Conservation (phyloP, 306 rosid genomes). For the Cucurbita pepo region DNA sequence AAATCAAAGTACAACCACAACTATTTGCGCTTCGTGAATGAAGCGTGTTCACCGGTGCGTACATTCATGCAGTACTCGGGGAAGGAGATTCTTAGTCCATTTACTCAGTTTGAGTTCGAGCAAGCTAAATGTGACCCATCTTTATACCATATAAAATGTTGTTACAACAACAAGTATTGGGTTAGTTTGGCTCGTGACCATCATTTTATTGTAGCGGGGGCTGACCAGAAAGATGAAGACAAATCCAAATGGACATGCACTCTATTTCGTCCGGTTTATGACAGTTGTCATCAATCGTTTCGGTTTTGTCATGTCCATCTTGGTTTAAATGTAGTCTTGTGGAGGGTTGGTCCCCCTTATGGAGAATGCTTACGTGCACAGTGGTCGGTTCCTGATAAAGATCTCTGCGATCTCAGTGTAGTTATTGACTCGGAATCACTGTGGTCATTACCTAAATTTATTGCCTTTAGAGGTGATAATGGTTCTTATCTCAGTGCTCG, state of each 20-base stretch:
- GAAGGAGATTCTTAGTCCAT: neutral
- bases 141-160: neutral
- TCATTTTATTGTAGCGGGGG: neutral
- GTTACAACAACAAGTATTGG: neutral
- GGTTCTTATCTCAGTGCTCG: neutral
- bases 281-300: neutral
- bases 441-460: neutral
- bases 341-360: neutral
- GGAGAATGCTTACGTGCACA: neutral
- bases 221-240: neutral
- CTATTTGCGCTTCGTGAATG: neutral
- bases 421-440: neutral
- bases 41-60: neutral
- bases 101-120: neutral
- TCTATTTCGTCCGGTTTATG: neutral
- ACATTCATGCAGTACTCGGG: neutral
- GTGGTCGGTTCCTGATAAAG: neutral
- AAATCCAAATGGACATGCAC: neutral
- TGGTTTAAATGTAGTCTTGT: neutral
- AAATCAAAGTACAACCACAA: neutral
- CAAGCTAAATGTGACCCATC: neutral
- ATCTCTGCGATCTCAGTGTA: neutral
- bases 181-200: accelerated
- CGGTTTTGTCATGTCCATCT: neutral
- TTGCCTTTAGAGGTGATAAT: neutral